Conservation (phyloP, 2,329 filamentous ascomycete species). For the Diaporthe sp. region DNA sequence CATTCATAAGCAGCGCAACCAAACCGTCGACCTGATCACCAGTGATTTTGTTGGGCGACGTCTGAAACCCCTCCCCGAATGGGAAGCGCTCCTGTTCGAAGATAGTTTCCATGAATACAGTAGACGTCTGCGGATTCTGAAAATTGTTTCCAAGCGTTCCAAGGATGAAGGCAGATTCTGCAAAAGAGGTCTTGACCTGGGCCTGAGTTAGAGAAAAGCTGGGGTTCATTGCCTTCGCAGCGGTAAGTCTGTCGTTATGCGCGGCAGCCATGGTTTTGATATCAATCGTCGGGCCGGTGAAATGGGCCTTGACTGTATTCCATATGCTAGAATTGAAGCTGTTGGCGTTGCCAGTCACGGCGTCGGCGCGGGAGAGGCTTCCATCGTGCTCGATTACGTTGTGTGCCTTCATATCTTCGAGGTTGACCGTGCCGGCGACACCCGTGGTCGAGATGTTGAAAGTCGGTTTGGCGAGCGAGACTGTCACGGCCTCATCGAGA, state of each 20-base stretch:
- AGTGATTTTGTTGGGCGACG: conserved; percentile 5
- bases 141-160: conserved; percentile 5
- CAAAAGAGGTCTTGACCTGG: conserved; percentile 17
- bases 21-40: neutral
- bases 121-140: neutral
- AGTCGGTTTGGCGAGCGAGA: conserved; percentile 57
- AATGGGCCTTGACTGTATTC: conserved; percentile 18
- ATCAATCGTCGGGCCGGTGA: conserved; percentile 15
- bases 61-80: conserved; percentile 20
- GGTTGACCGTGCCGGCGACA: conserved; percentile 56
- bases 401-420: conserved; percentile 55
- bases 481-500: conserved; percentile 54
- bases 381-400: conserved; percentile 63
- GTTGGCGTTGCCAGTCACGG: conserved; percentile 8
- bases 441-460: conserved; percentile 55
- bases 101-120: conserved; percentile 6
- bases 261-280: conserved; percentile 12
- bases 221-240: neutral
- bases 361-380: conserved; percentile 47
- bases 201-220: neutral
- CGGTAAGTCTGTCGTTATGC: neutral
- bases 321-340: conserved; percentile 2
- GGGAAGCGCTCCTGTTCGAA: conserved; percentile 15
- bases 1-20: conserved; percentile 3
- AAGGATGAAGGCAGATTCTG: conserved; percentile 21